Evolutionary conservation across 2,329 filamentous ascomycete species (phyloP), one percentile per base, ranked within the genome.

Genomic region (Colletotrichum salicis): DNA sequence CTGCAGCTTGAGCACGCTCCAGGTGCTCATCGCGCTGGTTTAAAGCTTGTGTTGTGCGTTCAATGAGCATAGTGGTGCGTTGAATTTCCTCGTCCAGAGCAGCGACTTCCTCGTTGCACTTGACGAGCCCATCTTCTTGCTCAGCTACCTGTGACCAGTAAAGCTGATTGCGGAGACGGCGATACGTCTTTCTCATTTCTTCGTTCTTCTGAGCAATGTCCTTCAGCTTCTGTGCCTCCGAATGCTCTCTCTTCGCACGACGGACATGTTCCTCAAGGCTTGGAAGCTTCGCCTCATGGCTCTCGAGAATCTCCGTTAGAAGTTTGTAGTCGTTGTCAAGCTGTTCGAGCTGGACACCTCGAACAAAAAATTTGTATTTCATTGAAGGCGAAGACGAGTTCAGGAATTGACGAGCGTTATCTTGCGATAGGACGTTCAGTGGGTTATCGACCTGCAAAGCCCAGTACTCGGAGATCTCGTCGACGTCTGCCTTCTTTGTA

Each of bases 321-420:
- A 97, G 85, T 70, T 91, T 90, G 81, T 99, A 99, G 78, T 99
- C 96, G 73, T 94, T 92, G 79, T 97, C 94, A 11, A 99, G 87
- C 76, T 96, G 92, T 79, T 98, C 94, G 1, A 99, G 88, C 77
- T 98, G 95, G 0, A 97, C 97, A 31, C 96, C 96, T 76, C 95
- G 94, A 72, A 97, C 89, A 79, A 99, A 99, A 78, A 98, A 98
- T 76, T 94, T 96, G 86, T 98, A 99, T 80, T 99, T 99, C 72
- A 96, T 91, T 4, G 89, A 85, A 0, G 95, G 90, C 2, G 91
- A 93, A 13, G 96, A 96, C 45, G 92, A 90, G 78, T 96, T 97
- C 55, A 99, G 87, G 77, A 99, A 99, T 70, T 97, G 93, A 12
- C 96, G 91, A 12, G 96, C 96, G 81, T 95, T 95, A 79, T 99